Evolutionary conservation across 2,329 filamentous ascomycete genomes (phyloP), one percentile per base, ranked within the genome.

Genomic region (Colletotrichum costaricense): DNA sequence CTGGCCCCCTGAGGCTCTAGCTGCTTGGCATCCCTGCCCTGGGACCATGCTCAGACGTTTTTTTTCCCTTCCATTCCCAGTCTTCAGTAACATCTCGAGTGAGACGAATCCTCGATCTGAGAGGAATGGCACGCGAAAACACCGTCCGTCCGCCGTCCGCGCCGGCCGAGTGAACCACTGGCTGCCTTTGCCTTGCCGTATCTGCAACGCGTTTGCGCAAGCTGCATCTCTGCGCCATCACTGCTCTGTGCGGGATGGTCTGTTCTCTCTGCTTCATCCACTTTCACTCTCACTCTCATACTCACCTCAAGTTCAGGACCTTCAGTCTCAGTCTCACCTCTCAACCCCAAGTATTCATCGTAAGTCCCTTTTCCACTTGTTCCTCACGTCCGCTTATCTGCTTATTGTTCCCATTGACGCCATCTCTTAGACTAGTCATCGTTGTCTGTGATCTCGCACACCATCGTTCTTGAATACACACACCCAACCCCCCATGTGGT

Each of bases 1-100:
- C 64, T 63, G 28, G 26, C 69, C 67, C 60, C 60, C 62, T 72
- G 67, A 72, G 71, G 67, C 71, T 73, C 71, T 65, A n/a, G 26
- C 56, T 57, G 46, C 71, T 64, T 72, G 67, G 60, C 67, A 65
- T 72, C 67, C 67, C 67, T 67, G 67, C 63, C 60, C 63, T 71
- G 67, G 67, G 46, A 8, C 30, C 67, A 71, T 70, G 70, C 70
- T 70, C 66, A 64, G 70, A 73, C 42, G 66, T 35, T 65, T 59
- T 59, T 42, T 26, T 33, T 28, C 33, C 30, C 30, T 55, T 64
- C 54, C 28, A 42, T 28, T 24, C 16, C 24, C 30, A 9, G 52
- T 22, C 38, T 19, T 16, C 4, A 5, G 33, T 35, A 35, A 5
- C 42, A 49, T n/a, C 42, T 49, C 19, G 19, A 49, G 19, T 49